These are phyloP conservation scores for Annulohypoxylon truncatum DNA, from an alignment of 2,329 filamentous ascomycete species.

Conservation along the genomic window DNA sequence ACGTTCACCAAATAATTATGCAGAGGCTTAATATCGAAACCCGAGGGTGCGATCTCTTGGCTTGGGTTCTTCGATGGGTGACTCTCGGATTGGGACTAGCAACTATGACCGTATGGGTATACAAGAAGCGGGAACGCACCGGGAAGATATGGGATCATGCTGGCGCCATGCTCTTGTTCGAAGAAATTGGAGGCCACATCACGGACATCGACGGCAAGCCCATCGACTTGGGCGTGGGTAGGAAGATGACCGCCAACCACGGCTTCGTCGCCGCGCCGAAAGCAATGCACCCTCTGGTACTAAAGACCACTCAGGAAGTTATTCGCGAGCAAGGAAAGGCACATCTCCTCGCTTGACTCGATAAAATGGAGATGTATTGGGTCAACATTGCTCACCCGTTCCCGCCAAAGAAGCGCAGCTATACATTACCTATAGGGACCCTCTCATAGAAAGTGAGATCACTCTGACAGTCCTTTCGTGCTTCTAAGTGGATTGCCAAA, in stretches of 20 bases:
- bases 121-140: conserved; percentile 59
- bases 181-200: conserved; percentile 66
- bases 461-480: too few relatives aligned
- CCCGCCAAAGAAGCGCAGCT: too few relatives aligned
- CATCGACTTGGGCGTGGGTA: conserved; percentile 62
- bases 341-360: conserved; percentile 47
- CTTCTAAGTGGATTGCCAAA: too few relatives aligned
- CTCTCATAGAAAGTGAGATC: too few relatives aligned
- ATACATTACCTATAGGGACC: too few relatives aligned
- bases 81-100: conserved; percentile 63
- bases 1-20: conserved; percentile 60
- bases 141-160: conserved; percentile 72
- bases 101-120: conserved; percentile 68
- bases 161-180: conserved; percentile 68
- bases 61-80: conserved; percentile 69
- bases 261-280: conserved; percentile 67
- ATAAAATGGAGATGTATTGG: neutral
- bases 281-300: conserved; percentile 57
- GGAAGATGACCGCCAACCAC: conserved; percentile 63
- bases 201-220: conserved; percentile 65
- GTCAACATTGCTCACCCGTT: too few relatives aligned
- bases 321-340: conserved; percentile 51
- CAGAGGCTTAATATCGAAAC: conserved; percentile 55
- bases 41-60: conserved; percentile 64
- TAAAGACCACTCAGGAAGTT: conserved; percentile 53